These are phyloP conservation scores for Protea cynaroides DNA, from an alignment of 164 flowering plant species.

Conservation along the genomic window DNA sequence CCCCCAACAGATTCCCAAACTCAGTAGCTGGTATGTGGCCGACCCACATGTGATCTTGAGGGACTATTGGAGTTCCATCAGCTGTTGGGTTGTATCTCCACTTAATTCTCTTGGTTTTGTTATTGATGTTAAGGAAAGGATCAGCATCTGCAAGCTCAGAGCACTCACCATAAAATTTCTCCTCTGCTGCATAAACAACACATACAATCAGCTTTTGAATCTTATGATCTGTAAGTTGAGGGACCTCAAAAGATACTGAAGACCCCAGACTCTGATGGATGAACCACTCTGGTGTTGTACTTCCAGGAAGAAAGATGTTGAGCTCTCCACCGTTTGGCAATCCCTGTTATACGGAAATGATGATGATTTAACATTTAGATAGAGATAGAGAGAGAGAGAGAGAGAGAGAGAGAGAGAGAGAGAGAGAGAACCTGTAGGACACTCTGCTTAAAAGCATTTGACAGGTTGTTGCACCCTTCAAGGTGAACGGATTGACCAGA, in stretches of 20 bases:
- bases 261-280: not conserved
- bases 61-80: not conserved
- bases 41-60: not conserved
- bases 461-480: not conserved
- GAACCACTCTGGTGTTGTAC: not conserved
- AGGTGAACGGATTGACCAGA: not conserved
- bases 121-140: not conserved
- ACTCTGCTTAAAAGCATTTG: not conserved
- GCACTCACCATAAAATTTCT: not conserved
- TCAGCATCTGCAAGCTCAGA: too few species aligned
- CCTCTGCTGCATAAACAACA: not conserved
- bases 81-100: not conserved
- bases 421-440: constrained; percentile 1
- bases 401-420: constrained; percentile 1
- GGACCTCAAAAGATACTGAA: not conserved
- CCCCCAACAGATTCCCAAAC: not conserved
- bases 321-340: not conserved
- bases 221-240: not conserved
- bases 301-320: not conserved
- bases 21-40: not conserved
- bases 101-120: not conserved
- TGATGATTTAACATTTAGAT: not conserved
- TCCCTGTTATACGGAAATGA: not conserved
- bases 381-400: not conserved
- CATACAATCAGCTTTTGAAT: not conserved